phyloP scores from a whole-genome alignment of 2,329 filamentous ascomycete genomes.

The Venturia nashicola region DNA sequence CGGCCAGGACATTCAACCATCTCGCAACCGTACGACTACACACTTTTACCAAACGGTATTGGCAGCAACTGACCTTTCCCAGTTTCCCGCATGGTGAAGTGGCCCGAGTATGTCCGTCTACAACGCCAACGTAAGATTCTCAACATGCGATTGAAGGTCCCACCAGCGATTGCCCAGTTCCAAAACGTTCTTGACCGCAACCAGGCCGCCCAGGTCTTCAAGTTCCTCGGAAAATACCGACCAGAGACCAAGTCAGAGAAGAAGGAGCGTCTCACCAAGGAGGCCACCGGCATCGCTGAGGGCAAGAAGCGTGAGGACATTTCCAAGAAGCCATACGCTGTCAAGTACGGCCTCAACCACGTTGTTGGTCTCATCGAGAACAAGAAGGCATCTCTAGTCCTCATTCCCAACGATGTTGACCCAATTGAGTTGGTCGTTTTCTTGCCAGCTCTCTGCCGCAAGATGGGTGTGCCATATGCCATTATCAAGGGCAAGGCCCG shows the following conservation, averaged over 20 bases:
- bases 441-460: slow-evolving; percentile 96
- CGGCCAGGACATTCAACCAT: slow-evolving; percentile 96
- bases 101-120: slow-evolving; percentile 97
- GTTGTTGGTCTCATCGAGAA: slow-evolving; percentile 52
- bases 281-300: slow-evolving; percentile 94
- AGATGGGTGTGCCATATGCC: slow-evolving; percentile 99
- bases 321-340: slow-evolving; percentile 98
- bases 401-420: slow-evolving; percentile 99
- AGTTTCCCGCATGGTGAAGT: slow-evolving; percentile 71
- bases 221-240: slow-evolving; percentile 99
- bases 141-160: slow-evolving; percentile 95
- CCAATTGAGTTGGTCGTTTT: slow-evolving; percentile 99
- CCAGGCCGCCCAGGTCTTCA: slow-evolving; percentile 93
- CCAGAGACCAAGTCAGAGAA: slow-evolving; percentile 98
- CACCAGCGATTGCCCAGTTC: slow-evolving; percentile 95
- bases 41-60: slow-evolving; percentile 36
- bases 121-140: slow-evolving; percentile 94
- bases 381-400: slow-evolving; percentile 97
- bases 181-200: slow-evolving; percentile 86
- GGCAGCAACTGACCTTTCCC: neutral
- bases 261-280: slow-evolving; percentile 98
- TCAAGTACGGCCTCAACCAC: slow-evolving; percentile 99
- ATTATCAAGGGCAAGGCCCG: slow-evolving; percentile 99
- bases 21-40: slow-evolving; percentile 53
- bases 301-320: slow-evolving; percentile 99